Evolutionary conservation across 139 green algal species (phyloP).

Genomic region (Mesostigma viride): DNA sequence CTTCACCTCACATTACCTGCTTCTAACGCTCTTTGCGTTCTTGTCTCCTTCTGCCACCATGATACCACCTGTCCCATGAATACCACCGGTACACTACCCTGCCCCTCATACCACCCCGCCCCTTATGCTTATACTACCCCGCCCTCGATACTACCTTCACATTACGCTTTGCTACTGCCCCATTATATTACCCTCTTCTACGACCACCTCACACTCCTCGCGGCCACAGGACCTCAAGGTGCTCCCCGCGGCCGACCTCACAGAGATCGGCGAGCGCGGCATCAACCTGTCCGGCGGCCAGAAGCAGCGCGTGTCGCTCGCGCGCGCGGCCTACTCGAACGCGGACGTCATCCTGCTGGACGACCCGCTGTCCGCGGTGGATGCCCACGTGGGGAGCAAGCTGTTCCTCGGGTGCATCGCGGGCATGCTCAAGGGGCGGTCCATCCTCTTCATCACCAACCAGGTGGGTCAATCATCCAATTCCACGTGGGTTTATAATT

Average conservation of each 20-base stretch:
- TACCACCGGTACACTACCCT: too few relatives aligned
- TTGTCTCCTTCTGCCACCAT: too few relatives aligned
- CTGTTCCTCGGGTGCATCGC: conserved; percentile 72
- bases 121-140: too few relatives aligned
- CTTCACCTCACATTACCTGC: too few relatives aligned
- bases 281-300: conserved; percentile 58
- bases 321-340: conserved; percentile 47
- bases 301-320: conserved; percentile 62
- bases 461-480: conserved; percentile 27
- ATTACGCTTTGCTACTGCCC: background rate
- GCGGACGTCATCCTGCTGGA: conserved; percentile 66
- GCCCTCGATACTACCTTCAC: too few relatives aligned
- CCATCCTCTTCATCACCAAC: conserved; percentile 72
- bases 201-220: background rate
- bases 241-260: conserved; percentile 49
- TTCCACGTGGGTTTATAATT: too few relatives aligned
- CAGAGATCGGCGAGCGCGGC: conserved; percentile 51
- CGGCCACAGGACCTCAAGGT: conserved; percentile 39
- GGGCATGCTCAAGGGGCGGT: conserved; percentile 39
- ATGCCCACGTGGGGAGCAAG: conserved; percentile 72
- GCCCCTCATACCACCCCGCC: too few relatives aligned
- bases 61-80: too few relatives aligned
- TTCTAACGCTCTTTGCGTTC: too few relatives aligned
- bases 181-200: background rate
- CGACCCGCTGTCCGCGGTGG: conserved; percentile 81